Evolutionary conservation across 225 moss, liverwort and hornwort genomes (phyloP).

Genomic region (Thuidium tamariscinum): DNA sequence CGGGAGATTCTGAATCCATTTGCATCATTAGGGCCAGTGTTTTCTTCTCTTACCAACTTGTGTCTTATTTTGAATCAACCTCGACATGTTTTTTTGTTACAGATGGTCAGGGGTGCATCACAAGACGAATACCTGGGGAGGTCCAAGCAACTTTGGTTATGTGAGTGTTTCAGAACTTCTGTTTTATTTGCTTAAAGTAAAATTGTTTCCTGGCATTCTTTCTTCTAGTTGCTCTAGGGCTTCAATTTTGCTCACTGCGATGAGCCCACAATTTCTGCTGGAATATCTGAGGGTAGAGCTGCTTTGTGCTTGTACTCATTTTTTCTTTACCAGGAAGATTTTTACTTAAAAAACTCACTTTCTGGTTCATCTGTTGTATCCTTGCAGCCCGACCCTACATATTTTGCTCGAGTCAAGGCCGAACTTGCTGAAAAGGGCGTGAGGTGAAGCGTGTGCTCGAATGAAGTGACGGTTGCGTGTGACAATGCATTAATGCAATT

Average conservation of each 20-base stretch:
- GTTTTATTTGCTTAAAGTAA: not conserved
- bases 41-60: not conserved
- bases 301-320: not conserved
- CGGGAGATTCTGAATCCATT: not conserved
- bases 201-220: not conserved
- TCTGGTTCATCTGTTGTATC: not conserved
- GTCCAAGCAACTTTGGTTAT: constrained; percentile 42
- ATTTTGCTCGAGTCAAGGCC: constrained; percentile 50
- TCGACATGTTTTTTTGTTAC: not conserved
- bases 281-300: not conserved
- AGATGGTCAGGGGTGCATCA: too few relatives aligned
- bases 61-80: not conserved
- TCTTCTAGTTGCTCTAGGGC: not conserved
- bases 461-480: not conserved
- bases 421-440: constrained; percentile 49
- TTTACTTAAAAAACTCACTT: not conserved
- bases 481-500: not conserved
- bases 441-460: not conserved
- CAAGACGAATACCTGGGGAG: too few relatives aligned
- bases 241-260: not conserved
- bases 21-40: not conserved
- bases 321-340: not conserved
- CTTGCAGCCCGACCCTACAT: constrained; percentile 49
- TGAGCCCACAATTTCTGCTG: not conserved
- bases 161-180: constrained; percentile 13